Base-by-base conservation (phyloP, 179 eudicot species). In the Gypsophila paniculata region DNA sequence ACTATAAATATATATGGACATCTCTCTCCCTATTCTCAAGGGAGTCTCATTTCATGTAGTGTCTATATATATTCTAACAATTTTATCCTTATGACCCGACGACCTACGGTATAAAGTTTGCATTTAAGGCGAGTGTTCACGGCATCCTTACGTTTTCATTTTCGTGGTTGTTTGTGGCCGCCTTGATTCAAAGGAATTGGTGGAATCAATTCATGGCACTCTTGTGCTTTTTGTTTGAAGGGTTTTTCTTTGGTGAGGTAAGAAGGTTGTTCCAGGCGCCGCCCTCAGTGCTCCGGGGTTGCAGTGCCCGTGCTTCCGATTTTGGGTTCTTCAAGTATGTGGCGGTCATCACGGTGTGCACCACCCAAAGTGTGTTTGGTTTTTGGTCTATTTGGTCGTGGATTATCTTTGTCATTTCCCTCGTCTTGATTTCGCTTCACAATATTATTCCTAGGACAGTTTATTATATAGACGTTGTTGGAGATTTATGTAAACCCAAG, bases 311-410 rank as follows among this genome's bases (percentile, higher is more conserved):
- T 12, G 69, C 69, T 0, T 6, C n/a, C 8, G 69, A 65, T 21
- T 65, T 65, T 10, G 69, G 69, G 29, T 38, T 38, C 8, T 42
- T 39, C 29, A 65, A 65, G 52, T 38, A 38, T 19, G 52, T 39
- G 25, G 69, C 15, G 0, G 69, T 52, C 2, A 18, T 17, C 15
- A 21, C 51, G 13, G 52, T 65, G 13, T 65, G 69, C 29, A 39
- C 52, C 17, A 21, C 69, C 4, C 69, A 65, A 42, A 65, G 5
- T 39, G 15, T 65, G 69, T 42, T 65, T 21, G 69, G 69, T 2
- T n/a, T 65, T n/a, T 2, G 52, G 21, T 65, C 69, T 0, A 3
- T 19, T 39, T 38, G 18, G 39, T 36, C 52, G 25, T 65, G 52
- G 49, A 36, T 39, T 21, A 10, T 65, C 26, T 21, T 65, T 38